Evolutionary conservation across 768 basidiomycete genomes (phyloP), one percentile per base, ranked within the genome.

Genomic region (Russula dissimulans): DNA sequence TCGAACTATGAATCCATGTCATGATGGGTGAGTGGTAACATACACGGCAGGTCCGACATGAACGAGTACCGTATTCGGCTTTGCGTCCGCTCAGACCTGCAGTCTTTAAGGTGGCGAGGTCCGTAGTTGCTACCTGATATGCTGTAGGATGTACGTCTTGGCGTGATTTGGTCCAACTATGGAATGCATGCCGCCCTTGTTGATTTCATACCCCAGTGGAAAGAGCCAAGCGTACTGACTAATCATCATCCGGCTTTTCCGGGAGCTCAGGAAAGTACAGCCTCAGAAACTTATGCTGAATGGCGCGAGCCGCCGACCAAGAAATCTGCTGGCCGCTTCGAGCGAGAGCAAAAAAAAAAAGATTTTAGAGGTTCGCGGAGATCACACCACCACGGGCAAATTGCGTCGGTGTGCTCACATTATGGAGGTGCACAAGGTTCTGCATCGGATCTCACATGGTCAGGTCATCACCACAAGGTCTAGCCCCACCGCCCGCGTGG

Each of bases 1-100:
- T 36, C 81, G 76, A 38, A 95, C 91, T 92, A 36, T 10, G 54
- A 14, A 14, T 29, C 11, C 22, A 22, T 29, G 15, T 38, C 22
- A 34, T 55, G 3, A 34, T 55, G 3, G 11, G 15, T 39, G 18
- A 45, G 46, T 38, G 14, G 31, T 18, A 29, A 7, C 18, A 50
- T 10, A 36, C 1, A 18, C 12, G 44, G 31, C 17, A 26, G 32
- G 29, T 17, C 45, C 14, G 17, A 29, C 32, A 46, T 42, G 17
- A 42, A 26, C 5, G 69, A 81, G 67, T 56, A 89, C 91, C 81
- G 71, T 97, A 97, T 75, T 95, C 91, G 3, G 89, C 90, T 71
- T 97, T 97, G n/a, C 92, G 77, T 15, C 73, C 79, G 62, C 87
- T 91, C 57, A 95, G 71, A 0, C 94, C 94, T 8, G 88, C 92